A percentile compares a stretch with the other conserved stretches of the same genome.
Evolutionary conservation across 1,139 yeast species (phyloP).

Genomic region (Zygotorulaspora mrakii): DNA sequence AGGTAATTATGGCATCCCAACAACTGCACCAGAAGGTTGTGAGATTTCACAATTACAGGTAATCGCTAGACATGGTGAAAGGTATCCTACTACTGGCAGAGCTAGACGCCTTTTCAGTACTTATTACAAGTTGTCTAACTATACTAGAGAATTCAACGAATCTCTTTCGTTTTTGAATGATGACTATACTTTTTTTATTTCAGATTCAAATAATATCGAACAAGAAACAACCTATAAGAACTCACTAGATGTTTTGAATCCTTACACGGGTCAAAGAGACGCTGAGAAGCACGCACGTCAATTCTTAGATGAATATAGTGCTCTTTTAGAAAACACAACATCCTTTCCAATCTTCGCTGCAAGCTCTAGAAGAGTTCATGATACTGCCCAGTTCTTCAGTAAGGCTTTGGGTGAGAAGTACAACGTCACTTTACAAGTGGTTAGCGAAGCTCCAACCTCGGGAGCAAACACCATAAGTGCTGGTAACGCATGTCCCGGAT

Average conservation of each 20-base stretch:
- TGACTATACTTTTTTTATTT: constrained; percentile 36
- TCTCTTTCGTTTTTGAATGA: constrained; percentile 40
- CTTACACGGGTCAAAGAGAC: constrained; percentile 23
- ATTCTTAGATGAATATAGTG: constrained; percentile 17
- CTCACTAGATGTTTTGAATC: constrained; percentile 18
- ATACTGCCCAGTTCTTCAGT: constrained; percentile 23
- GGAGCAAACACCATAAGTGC: constrained; percentile 44
- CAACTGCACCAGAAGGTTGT: constrained; percentile 49
- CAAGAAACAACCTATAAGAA: constrained; percentile 23
- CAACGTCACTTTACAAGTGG: constrained; percentile 8
- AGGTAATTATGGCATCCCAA: constrained; percentile 42
- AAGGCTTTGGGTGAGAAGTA: constrained; percentile 37
- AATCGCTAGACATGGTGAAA: constrained; percentile 66
- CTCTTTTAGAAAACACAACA: constrained; percentile 14
- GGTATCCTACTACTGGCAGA: constrained; percentile 49
- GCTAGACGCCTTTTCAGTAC: constrained; percentile 28
- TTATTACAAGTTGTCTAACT: constrained; percentile 30
- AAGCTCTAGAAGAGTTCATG: constrained; percentile 22
- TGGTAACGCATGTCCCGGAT: constrained; percentile 35
- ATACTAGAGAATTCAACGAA: constrained; percentile 32
- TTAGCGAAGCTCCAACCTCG: constrained; percentile 37
- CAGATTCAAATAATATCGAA: constrained; percentile 29
- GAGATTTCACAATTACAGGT: constrained; percentile 61
- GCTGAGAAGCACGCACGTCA: constrained; percentile 27
- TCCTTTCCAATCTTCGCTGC: constrained; percentile 19